Base-by-base conservation (phyloP, 2,329 filamentous ascomycete species). In the Talaromyces sp. region DNA sequence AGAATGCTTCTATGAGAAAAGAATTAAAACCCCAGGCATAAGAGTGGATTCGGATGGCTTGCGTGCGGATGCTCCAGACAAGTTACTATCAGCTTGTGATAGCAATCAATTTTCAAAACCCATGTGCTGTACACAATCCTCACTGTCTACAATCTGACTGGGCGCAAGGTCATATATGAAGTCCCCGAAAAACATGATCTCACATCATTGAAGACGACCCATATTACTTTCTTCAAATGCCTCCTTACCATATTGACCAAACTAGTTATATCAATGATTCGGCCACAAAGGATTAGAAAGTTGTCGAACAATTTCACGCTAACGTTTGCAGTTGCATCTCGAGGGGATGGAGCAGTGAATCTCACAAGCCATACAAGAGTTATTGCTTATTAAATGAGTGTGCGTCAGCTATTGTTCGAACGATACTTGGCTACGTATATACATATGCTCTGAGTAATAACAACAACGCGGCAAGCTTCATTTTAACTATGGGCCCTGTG, bases 171-270 rank as follows among this genome's bases (percentile, higher is more conserved):
- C 19, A 82, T 96, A 50, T 95, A 95, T 76, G 79, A 78, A 6
- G 83, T 94, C 9, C 89, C 88, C 58, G 87, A 88, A 72, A 90
- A 90, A 77, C 90, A 95, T 75, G 90, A 95, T 73, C 74, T 95
- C 31, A 89, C 78, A 91, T 95, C 73, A 79, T 96, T 70, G 92
- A 96, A 79, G 92, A 95, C 75, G 92, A 95, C 74, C 92, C 92
- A 1, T 95, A 95, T 79, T 95, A 93, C 78, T 45, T 45, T n/a
- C n/a, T 45, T 3, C n/a, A 45, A 11, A 45, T 19, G 43, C 43
- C 43, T 22, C n/a, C 16, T 45, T 61, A 19, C n/a, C 13, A 33
- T 11, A 16, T 5, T 2, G 8, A 19, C 13, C 27, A 19, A 14
- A 45, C n/a, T 2, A 22, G n/a, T 13, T 3, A 3, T 45, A 45